Evolutionary conservation across 2,329 filamentous ascomycete genomes (phyloP).

Genomic region (Beauveria asiatica): DNA sequence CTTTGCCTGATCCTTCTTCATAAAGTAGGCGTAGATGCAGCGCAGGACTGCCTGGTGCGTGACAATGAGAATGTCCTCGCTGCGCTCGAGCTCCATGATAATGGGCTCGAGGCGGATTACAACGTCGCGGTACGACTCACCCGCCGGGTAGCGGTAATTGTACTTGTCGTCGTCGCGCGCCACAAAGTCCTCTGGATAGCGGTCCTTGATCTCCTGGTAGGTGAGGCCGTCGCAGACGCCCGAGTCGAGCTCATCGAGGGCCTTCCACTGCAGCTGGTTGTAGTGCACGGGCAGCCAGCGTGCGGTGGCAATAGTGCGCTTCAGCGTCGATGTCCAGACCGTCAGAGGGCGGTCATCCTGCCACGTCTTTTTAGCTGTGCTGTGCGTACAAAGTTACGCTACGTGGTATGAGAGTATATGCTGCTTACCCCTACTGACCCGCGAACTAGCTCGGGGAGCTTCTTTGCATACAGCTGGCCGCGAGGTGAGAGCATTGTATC

Average conservation of each 20-base stretch:
- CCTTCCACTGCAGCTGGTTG: constrained; percentile 97
- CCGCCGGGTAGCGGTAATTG: constrained; percentile 97
- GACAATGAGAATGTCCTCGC: constrained; percentile 94
- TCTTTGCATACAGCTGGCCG: constrained; percentile 78
- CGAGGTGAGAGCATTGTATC: constrained; percentile 81
- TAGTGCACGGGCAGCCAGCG: constrained; percentile 72
- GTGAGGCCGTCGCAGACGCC: constrained; percentile 95
- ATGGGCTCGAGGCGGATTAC: constrained; percentile 97
- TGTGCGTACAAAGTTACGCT: background rate
- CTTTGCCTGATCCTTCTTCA: constrained; percentile 88
- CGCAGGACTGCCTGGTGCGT: constrained; percentile 94
- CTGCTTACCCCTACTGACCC: constrained; percentile 73
- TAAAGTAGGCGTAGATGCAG: constrained; percentile 98
- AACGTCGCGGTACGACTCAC: constrained; percentile 91
- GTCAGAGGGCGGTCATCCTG: constrained; percentile 53
- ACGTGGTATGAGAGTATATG: constrained; percentile 18
- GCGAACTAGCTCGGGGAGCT: constrained; percentile 74
- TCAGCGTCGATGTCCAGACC: constrained; percentile 56
- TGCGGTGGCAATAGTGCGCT: constrained; percentile 84
- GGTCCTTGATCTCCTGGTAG: constrained; percentile 86
- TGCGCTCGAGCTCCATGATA: constrained; percentile 97
- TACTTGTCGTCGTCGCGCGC: constrained; percentile 98
- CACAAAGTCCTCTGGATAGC: constrained; percentile 88
- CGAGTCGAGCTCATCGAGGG: constrained; percentile 91
- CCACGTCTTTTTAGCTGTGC: background rate